Evolutionary conservation across 2,329 filamentous ascomycete species (phyloP), one percentile per base, ranked within the genome.

Genomic region (Diatrype stigma): DNA sequence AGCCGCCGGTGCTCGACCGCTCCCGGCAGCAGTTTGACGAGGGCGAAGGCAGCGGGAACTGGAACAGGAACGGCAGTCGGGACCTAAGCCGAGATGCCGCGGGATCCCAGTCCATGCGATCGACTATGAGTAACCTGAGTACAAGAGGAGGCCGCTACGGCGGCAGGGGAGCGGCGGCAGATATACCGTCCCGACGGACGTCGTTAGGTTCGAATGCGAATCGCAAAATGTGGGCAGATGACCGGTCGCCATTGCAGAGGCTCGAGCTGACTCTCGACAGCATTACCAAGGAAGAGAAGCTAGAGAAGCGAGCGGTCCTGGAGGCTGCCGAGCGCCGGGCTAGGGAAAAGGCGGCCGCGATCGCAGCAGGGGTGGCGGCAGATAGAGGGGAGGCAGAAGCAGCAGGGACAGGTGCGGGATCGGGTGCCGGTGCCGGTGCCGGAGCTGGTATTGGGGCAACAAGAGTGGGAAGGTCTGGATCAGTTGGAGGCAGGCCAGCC

Each of bases 221-320:
- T 58, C 73, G 75, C 50, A 80, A 74, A 75, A 75, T 78, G 73
- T 84, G 89, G 71, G 89, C 93, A 63, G 80, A 86, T 51, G 87
- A 95, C 67, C 84, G 89, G 62, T 97, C 93, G 56, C 94, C 95
- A 48, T 79, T 99, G 48, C 93, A 99, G 70, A 94, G 87, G 74
- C 81, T 99, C 59, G 93, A 99, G 74, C 83, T 89, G 64, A 94
- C 90, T 62, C 80, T 97, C 63, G 88, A 87, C 69, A 91, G 89
- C 71, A 93, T 96, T 69, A 96, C 89, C 68, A 97, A 96, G 69
- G 92, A 96, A n/a, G n/a, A n/a, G n/a, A n/a, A n/a, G n/a, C n/a
- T n/a, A 71, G 92, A 96, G 70, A 95, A 96, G 69, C 82, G 93
- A 57, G 90, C 91, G 8, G 81, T 90, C 45, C 84, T 93, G 4